phyloP scores from a whole-genome alignment of 2,329 filamentous ascomycete species.

The Blastomyces silverae region DNA sequence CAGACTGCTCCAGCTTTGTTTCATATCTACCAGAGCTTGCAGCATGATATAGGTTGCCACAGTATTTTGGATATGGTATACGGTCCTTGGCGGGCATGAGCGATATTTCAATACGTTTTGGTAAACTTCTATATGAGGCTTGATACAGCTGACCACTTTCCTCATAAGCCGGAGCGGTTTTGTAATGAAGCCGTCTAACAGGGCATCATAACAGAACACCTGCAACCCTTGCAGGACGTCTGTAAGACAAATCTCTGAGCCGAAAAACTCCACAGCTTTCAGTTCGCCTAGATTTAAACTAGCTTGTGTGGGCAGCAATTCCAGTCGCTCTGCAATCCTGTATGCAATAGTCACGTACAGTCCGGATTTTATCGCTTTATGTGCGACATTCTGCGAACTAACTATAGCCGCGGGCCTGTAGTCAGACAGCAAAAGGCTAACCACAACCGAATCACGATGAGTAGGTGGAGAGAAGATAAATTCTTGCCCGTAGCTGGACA shows the following conservation, averaged over 20 bases:
- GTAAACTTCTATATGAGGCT: conserved; percentile 18
- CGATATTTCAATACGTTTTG: conserved; percentile 16
- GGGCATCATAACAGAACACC: conserved; percentile 14
- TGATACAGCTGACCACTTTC: conserved; percentile 13
- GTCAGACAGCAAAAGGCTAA: conserved; percentile 19
- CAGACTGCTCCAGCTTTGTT: conserved; percentile 16
- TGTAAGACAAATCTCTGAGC: conserved; percentile 17
- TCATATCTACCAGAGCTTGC: conserved; percentile 17
- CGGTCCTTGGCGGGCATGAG: conserved; percentile 16
- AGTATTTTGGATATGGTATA: conserved; percentile 20
- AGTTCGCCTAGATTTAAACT: conserved; percentile 6
- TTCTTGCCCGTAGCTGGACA: conserved; percentile 21
- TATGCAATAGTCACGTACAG: conserved; percentile 20
- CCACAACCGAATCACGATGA: conserved; percentile 19
- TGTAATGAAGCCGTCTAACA: conserved; percentile 16
- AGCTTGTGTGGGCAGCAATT: conserved; percentile 13
- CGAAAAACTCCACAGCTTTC: not conserved
- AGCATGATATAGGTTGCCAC: conserved; percentile 18
- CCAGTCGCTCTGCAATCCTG: conserved; percentile 16
- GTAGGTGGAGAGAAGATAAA: conserved; percentile 22
- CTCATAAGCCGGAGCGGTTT: conserved; percentile 17
- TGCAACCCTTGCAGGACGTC: conserved; percentile 17
- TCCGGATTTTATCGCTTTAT: conserved; percentile 19
- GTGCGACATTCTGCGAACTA: conserved; percentile 18
- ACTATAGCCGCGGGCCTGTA: conserved; percentile 21